These are phyloP conservation scores for Cyberlindnera samutprakarnensis DNA, from an alignment of 805 yeast species.

Conservation along the genomic window DNA sequence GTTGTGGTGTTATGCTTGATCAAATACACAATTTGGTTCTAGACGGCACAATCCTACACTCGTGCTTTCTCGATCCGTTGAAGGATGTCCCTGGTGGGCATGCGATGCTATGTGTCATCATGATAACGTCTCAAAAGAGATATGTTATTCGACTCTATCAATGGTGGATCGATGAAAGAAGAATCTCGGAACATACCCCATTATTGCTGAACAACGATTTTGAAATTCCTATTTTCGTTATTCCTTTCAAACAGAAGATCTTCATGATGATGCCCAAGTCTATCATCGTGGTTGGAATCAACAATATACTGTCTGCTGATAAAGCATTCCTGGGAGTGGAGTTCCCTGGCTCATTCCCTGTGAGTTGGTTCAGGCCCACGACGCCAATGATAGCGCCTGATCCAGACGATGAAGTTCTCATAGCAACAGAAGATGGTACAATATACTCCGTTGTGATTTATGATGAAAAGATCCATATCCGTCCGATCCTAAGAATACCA, in stretches of 20 bases:
- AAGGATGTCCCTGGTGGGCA: constrained; percentile 20
- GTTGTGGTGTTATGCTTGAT: constrained; percentile 30
- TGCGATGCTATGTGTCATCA: constrained; percentile 28
- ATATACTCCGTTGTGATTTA: constrained; percentile 18
- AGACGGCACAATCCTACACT: constrained; percentile 33
- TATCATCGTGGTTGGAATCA: constrained; percentile 31
- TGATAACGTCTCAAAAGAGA: constrained; percentile 31
- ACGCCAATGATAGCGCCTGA: constrained; percentile 13
- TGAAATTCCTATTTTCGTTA: constrained; percentile 34
- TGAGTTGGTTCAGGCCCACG: constrained; percentile 27
- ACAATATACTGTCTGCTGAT: constrained; percentile 41
- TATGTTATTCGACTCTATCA: constrained; percentile 30
- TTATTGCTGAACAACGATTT: constrained; percentile 34
- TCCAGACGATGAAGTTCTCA: constrained; percentile 13
- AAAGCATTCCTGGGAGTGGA: constrained; percentile 25
- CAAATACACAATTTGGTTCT: constrained; percentile 32
- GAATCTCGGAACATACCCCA: constrained; percentile 28
- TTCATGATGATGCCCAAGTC: constrained; percentile 30
- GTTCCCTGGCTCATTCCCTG: constrained; percentile 30
- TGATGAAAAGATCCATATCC: constrained; percentile 13
- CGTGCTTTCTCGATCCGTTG: constrained; percentile 36
- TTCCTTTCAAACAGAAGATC: constrained; percentile 33
- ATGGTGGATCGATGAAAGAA: constrained; percentile 32
- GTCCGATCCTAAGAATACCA: constrained; percentile 30
- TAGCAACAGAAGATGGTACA: constrained; percentile 22